Percentiles rank a stretch among this genome's conserved stretches.
Evolutionary conservation across 805 yeast species (phyloP).

Genomic region (Yamadazyma takamatsuzukensis): DNA sequence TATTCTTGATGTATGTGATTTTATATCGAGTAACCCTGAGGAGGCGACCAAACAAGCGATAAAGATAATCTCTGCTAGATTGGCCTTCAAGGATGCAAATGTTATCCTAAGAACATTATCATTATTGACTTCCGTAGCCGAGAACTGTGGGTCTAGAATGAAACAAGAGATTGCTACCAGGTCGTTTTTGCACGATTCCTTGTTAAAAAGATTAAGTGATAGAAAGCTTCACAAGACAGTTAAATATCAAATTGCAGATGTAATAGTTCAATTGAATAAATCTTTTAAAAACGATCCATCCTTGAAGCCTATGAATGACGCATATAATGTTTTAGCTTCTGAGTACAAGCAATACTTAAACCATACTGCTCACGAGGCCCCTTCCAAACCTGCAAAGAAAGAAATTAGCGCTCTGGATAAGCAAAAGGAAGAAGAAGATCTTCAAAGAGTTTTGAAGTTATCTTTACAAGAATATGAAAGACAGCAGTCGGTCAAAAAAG

Average conservation of each 20-base stretch:
- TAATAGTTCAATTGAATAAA: slow-evolving; percentile 60
- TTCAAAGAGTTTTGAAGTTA: slow-evolving; percentile 69
- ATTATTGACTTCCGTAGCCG: slow-evolving; percentile 36
- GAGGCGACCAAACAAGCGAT: slow-evolving; percentile 31
- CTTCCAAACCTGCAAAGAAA: slow-evolving; percentile 58
- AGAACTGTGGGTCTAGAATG: slow-evolving; percentile 44
- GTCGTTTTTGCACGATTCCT: slow-evolving; percentile 29
- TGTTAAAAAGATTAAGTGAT: slow-evolving; percentile 47
- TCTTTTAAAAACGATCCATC: slow-evolving; percentile 75
- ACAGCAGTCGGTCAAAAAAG: slow-evolving; percentile 28
- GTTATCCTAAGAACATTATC: slow-evolving; percentile 35
- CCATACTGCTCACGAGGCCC: slow-evolving; percentile 22
- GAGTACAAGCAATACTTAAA: slow-evolving; percentile 32
- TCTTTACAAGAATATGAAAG: slow-evolving; percentile 63
- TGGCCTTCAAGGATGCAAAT: slow-evolving; percentile 36
- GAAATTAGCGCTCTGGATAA: slow-evolving; percentile 44
- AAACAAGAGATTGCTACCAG: slow-evolving; percentile 41
- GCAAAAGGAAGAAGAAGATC: slow-evolving; percentile 64
- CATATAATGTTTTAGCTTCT: slow-evolving; percentile 44
- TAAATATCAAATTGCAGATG: slow-evolving; percentile 61
- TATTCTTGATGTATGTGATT: slow-evolving; percentile 40
- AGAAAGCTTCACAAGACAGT: slow-evolving; percentile 61
- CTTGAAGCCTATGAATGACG: slow-evolving; percentile 62
- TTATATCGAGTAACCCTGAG: slow-evolving; percentile 36
- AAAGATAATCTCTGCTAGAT: slow-evolving; percentile 18